Conservation (phyloP, 441 rosid species). For the Viola pubescens region DNA sequence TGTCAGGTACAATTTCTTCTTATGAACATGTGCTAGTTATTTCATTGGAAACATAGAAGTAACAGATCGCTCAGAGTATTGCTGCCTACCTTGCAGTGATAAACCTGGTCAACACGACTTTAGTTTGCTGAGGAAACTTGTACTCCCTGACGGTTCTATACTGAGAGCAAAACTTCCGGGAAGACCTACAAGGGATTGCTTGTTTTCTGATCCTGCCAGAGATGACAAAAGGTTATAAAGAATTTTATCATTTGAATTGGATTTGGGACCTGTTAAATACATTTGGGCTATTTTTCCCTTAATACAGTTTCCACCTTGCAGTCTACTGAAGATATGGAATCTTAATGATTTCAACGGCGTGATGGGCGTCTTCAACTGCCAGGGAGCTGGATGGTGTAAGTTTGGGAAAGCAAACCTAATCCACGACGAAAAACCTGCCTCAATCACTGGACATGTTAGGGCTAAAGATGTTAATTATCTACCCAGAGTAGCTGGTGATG, state of each 20-base stretch:
- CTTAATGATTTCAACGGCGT: slow-evolving; percentile 48
- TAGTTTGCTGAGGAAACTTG: slow-evolving; percentile 47
- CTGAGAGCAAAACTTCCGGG: slow-evolving; percentile 59
- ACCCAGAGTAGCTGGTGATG: slow-evolving; percentile 36
- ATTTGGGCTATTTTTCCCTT: neutral
- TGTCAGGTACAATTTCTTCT: slow-evolving; percentile 33
- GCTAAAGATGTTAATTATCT: slow-evolving; percentile 54
- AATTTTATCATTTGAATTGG: slow-evolving; percentile 2
- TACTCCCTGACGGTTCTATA: slow-evolving; percentile 56
- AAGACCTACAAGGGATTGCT: slow-evolving; percentile 52
- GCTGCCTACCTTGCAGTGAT: slow-evolving; percentile 30
- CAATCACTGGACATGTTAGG: slow-evolving; percentile 39
- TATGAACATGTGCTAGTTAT: neutral
- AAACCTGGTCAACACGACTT: slow-evolving; percentile 62
- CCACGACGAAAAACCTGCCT: slow-evolving; percentile 51
- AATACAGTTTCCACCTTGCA: slow-evolving; percentile 18
- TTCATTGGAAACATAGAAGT: neutral
- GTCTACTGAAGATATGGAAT: slow-evolving; percentile 76
- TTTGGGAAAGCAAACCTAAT: slow-evolving; percentile 50
- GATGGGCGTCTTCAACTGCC: slow-evolving; percentile 57
- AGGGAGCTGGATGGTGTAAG: slow-evolving; percentile 68
- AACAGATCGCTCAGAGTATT: neutral
- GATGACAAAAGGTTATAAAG: slow-evolving; percentile 42
- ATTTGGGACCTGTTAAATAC: neutral
- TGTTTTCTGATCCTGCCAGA: slow-evolving; percentile 51